Evolutionary conservation across 768 basidiomycete genomes (phyloP).

Genomic region (Hemileccinum rubropunctum): DNA sequence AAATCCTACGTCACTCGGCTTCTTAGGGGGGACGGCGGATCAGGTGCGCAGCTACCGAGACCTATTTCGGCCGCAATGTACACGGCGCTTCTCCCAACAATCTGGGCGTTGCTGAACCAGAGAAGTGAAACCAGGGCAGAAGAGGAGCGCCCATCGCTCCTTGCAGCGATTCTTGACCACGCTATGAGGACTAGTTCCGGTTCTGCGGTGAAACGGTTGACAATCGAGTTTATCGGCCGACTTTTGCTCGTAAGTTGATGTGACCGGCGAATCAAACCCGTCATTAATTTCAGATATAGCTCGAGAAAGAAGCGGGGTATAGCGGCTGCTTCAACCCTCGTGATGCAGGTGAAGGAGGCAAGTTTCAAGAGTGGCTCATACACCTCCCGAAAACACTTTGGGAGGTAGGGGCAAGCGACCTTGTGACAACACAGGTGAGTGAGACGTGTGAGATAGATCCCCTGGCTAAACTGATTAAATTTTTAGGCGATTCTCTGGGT

Average conservation of each 20-base stretch:
- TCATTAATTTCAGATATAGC: constrained; percentile 37
- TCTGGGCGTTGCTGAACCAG: constrained; percentile 71
- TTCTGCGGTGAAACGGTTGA: constrained; percentile 61
- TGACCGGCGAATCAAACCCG: background rate
- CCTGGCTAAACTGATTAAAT: constrained; percentile 6
- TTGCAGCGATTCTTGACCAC: constrained; percentile 61
- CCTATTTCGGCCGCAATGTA: constrained; percentile 60
- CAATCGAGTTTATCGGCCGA: constrained; percentile 73
- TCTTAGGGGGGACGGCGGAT: constrained; percentile 49
- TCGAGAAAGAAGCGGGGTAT: constrained; percentile 57
- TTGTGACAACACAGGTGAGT: constrained; percentile 58
- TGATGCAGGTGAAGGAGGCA: constrained; percentile 26
- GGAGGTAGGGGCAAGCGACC: constrained; percentile 69
- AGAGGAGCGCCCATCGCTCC: constrained; percentile 32
- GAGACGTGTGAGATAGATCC: background rate
- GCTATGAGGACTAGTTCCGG: constrained; percentile 55
- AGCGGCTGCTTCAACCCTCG: constrained; percentile 43
- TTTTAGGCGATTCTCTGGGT: constrained; percentile 55
- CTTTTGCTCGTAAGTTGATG: constrained; percentile 57
- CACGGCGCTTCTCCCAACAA: constrained; percentile 65
- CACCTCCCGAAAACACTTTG: constrained; percentile 81
- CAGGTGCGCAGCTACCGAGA: constrained; percentile 43
- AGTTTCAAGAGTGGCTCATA: constrained; percentile 63
- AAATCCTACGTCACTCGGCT: constrained; percentile 59
- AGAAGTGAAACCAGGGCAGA: constrained; percentile 24